These are phyloP conservation scores for Venturia carpophila DNA, from an alignment of 2,329 filamentous ascomycete genomes.

Conservation along the genomic window DNA sequence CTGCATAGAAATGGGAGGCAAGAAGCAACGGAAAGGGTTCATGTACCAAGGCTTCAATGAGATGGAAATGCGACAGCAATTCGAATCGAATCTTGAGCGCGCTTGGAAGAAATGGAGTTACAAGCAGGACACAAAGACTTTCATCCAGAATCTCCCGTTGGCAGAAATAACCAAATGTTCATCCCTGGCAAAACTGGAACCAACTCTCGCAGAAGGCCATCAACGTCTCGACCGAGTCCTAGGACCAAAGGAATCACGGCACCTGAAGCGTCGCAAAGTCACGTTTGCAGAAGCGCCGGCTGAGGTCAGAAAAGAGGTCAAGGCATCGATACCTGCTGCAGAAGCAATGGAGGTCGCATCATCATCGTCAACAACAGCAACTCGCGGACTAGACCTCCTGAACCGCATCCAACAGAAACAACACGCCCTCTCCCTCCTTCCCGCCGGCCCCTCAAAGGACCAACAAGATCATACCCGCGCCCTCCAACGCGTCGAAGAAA, in stretches of 20 bases:
- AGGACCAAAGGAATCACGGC: constrained; percentile 48
- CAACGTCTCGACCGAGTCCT: constrained; percentile 57
- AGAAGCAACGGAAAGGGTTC: constrained; percentile 22
- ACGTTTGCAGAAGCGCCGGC: not conserved
- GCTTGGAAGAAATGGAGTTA: constrained; percentile 37
- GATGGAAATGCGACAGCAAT: constrained; percentile 41
- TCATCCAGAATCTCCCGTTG: constrained; percentile 29
- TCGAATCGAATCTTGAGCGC: constrained; percentile 41
- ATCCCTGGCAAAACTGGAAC: constrained; percentile 29
- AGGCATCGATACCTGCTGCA: not conserved
- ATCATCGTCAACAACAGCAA: constrained; percentile 23
- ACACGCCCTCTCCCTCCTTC: constrained; percentile 31
- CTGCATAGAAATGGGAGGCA: constrained; percentile 34
- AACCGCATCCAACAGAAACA: constrained; percentile 46
- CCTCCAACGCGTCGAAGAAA: constrained; percentile 40
- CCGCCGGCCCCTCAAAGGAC: constrained; percentile 34
- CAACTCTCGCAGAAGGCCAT: constrained; percentile 43
- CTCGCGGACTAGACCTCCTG: constrained; percentile 39
- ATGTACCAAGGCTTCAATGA: constrained; percentile 35
- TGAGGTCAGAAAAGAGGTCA: not conserved
- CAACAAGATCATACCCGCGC: constrained; percentile 40
- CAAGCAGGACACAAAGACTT: constrained; percentile 30
- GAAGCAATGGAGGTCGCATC: constrained; percentile 5
- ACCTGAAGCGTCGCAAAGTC: not conserved
- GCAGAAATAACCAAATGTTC: constrained; percentile 33